Conservation (phyloP, 345 rosid species). For the Dipteronia sinensis region DNA sequence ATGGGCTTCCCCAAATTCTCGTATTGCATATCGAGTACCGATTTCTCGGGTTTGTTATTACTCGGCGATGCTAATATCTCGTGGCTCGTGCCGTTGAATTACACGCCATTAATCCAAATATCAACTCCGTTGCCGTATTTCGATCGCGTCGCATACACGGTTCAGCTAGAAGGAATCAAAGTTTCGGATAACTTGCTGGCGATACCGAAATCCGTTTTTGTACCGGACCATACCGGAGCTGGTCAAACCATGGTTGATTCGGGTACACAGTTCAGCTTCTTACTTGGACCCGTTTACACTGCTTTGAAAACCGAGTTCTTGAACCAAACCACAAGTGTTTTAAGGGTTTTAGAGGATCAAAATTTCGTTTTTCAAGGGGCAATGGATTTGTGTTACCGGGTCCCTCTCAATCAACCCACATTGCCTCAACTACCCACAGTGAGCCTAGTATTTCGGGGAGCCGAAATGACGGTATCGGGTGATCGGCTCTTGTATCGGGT, state of each 20-base stretch:
- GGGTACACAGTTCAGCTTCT: slow-evolving; percentile 88
- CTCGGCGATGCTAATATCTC: slow-evolving; percentile 82
- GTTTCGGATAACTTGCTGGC: slow-evolving; percentile 58
- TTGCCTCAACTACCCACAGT: slow-evolving; percentile 60
- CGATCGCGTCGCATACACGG: slow-evolving; percentile 89
- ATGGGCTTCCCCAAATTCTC: slow-evolving; percentile 85
- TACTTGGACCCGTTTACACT: slow-evolving; percentile 79
- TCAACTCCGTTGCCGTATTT: slow-evolving; percentile 75
- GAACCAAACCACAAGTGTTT: slow-evolving; percentile 51
- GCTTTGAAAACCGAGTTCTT: slow-evolving; percentile 62
- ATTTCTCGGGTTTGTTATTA: slow-evolving; percentile 69
- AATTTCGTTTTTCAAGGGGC: slow-evolving; percentile 83
- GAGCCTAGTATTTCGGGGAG: slow-evolving; percentile 70
- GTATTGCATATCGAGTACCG: slow-evolving; percentile 78
- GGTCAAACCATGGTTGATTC: slow-evolving; percentile 98
- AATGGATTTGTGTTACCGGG: slow-evolving; percentile 80
- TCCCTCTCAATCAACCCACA: slow-evolving; percentile 32
- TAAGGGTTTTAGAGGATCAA: slow-evolving; percentile 62
- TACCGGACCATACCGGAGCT: slow-evolving; percentile 92
- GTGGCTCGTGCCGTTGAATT: slow-evolving; percentile 56
- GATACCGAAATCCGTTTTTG: slow-evolving; percentile 59
- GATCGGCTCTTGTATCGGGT: slow-evolving; percentile 63
- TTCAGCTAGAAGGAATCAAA: slow-evolving; percentile 83
- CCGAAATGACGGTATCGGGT: slow-evolving; percentile 70
- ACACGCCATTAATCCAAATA: slow-evolving; percentile 73